These are phyloP conservation scores for Fusarium chaquense DNA, from an alignment of 2,329 filamentous ascomycete species.

Conservation along the genomic window DNA sequence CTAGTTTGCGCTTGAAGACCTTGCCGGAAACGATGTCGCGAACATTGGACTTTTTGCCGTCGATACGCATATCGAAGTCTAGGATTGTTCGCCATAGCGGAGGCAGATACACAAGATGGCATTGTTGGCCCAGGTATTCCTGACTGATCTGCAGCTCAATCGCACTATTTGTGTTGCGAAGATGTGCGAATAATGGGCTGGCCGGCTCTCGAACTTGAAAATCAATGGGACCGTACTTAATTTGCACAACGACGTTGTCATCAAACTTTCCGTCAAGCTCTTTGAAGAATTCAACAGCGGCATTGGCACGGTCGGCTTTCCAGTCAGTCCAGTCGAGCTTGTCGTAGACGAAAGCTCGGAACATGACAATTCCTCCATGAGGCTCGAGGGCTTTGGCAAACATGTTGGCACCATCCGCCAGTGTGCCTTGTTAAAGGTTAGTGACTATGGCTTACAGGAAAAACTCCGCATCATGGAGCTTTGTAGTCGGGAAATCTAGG, in stretches of 20 bases:
- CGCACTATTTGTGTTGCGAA: constrained; percentile 60
- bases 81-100: constrained; percentile 77
- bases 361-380: constrained; percentile 74
- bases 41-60: constrained; percentile 66
- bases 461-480: neutral
- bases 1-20: constrained; percentile 67
- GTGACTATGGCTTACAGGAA: neutral
- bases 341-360: constrained; percentile 79
- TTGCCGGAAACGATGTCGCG: constrained; percentile 71
- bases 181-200: constrained; percentile 71
- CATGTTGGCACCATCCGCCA: constrained; percentile 60
- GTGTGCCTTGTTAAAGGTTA: constrained; percentile 57
- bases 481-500: accelerated
- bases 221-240: constrained; percentile 81
- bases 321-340: constrained; percentile 64
- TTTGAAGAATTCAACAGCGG: constrained; percentile 75
- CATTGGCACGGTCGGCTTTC: constrained; percentile 74
- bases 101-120: constrained; percentile 74
- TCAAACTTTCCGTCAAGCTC: constrained; percentile 74
- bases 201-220: constrained; percentile 78
- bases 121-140: constrained; percentile 79
- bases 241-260: constrained; percentile 77
- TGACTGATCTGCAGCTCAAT: constrained; percentile 76
- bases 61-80: constrained; percentile 74
- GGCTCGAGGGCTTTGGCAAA: constrained; percentile 71